Evolutionary conservation across 2,329 filamentous ascomycete species (phyloP), one percentile per base, ranked within the genome.

Genomic region (Verticillium nonalfalfae): DNA sequence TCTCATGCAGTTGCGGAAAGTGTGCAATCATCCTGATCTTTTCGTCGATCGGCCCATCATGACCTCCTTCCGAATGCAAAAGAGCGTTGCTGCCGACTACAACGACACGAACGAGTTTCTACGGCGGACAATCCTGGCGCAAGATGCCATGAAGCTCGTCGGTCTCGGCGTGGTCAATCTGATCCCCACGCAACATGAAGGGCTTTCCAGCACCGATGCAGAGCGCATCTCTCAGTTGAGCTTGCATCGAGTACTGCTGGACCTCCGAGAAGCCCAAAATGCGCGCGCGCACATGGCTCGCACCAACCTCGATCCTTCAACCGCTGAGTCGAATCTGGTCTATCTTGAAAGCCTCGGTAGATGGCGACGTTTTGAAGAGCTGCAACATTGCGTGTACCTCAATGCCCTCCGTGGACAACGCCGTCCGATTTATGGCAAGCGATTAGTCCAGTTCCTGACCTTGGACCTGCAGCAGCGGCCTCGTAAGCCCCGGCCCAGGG

Each of bases 11-110:
- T 81, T 99, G 59, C 88, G 95, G 57, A 97, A 98, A 73, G 96
- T 99, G 59, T 99, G 95, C 81, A 99, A 99, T 68, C 95, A 99
- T 71, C 96, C 95, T 0, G 95, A 99, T 75, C 82, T 99, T 9
- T 99, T 99, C 69, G 90, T 98, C 67, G 96, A 96, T 62, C 87
- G 95, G 15, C 93, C 93, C 1, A 98, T 99, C 69, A 95, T 96
- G 76, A 99, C 94, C 0, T 98, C 95, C 1, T 96, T 97, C 73
- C 91, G 93, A 3, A 96, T 98, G 90, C 82, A 85, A 33, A 89
- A 83, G 65, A 96, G 93, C 2, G 87, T 92, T 2, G 80, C 88
- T 9, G 86, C 89, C 2, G 85, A 90, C 39, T 98, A 89, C 69
- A 87, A 89, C 67, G 79, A 85, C 59, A 90, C 89, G 36, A 90